Evolutionary conservation across 345 rosid genomes (phyloP).

Genomic region (Psidium friedrichsthalianum): DNA sequence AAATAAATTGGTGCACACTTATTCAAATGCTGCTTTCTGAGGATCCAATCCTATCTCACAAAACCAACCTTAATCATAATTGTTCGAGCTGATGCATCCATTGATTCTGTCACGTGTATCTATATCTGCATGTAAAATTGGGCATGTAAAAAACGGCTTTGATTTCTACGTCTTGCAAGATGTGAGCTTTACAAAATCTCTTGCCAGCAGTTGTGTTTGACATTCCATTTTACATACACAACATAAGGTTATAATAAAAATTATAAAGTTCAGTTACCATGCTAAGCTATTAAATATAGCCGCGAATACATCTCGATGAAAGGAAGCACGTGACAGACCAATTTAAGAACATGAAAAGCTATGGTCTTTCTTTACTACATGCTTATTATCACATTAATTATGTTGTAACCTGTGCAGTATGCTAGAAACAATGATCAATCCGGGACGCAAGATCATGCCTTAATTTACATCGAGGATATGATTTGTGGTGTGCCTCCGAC

Average conservation of each 20-base stretch:
- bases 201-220: not conserved
- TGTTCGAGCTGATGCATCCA: too few species aligned
- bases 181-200: too few species aligned
- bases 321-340: too few species aligned
- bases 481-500: fast-evolving
- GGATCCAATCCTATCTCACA: too few species aligned
- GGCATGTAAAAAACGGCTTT: too few species aligned
- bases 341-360: not conserved
- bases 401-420: not conserved
- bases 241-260: not conserved
- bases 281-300: not conserved
- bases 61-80: too few species aligned
- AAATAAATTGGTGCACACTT: not conserved
- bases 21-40: not conserved
- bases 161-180: too few species aligned
- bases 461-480: not conserved
- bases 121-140: too few species aligned
- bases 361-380: not conserved
- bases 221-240: not conserved
- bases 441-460: fast-evolving
- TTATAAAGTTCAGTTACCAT: not conserved
- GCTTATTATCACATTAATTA: not conserved
- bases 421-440: fast-evolving
- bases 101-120: too few species aligned
- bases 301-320: not conserved